Evolutionary conservation across 2,329 filamentous ascomycete genomes (phyloP).

Genomic region (Pezicula carpinea): DNA sequence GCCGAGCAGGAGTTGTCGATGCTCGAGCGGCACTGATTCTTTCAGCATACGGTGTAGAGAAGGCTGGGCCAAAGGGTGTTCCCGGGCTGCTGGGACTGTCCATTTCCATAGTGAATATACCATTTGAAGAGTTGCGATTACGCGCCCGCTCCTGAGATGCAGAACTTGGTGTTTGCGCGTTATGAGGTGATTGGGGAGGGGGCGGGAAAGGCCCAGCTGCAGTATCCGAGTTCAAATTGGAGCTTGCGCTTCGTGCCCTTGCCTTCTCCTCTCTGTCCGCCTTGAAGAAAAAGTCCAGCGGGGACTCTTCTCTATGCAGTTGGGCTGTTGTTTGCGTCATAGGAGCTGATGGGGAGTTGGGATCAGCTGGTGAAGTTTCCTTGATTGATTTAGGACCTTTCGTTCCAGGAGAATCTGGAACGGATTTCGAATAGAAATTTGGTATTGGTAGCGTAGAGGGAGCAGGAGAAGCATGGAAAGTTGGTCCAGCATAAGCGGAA

Average conservation of each 20-base stretch:
- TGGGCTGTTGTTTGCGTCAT: constrained; percentile 47
- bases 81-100: constrained; percentile 51
- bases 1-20: constrained; percentile 7
- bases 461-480: constrained; percentile 91
- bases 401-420: constrained; percentile 56
- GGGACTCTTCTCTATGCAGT: constrained; percentile 61
- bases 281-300: constrained; percentile 85
- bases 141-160: constrained; percentile 34
- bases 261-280: constrained; percentile 78
- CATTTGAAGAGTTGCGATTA: constrained; percentile 43
- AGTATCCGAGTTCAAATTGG: constrained; percentile 37
- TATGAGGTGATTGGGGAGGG: constrained; percentile 35
- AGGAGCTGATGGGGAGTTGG: constrained; percentile 33
- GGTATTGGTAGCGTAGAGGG: constrained; percentile 87
- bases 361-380: constrained; percentile 32
- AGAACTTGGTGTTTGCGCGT: constrained; percentile 29
- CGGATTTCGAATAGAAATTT: constrained; percentile 76
- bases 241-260: constrained; percentile 49
- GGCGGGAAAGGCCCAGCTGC: constrained; percentile 47
- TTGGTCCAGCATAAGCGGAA: constrained; percentile 75
- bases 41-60: constrained; percentile 62
- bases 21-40: constrained; percentile 52
- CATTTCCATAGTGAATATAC: constrained; percentile 65
- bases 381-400: constrained; percentile 39
- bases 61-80: constrained; percentile 57